These are phyloP conservation scores for Entoloma clypeatum DNA, from an alignment of 1,284 basidiomycete genomes.

Conservation along the genomic window DNA sequence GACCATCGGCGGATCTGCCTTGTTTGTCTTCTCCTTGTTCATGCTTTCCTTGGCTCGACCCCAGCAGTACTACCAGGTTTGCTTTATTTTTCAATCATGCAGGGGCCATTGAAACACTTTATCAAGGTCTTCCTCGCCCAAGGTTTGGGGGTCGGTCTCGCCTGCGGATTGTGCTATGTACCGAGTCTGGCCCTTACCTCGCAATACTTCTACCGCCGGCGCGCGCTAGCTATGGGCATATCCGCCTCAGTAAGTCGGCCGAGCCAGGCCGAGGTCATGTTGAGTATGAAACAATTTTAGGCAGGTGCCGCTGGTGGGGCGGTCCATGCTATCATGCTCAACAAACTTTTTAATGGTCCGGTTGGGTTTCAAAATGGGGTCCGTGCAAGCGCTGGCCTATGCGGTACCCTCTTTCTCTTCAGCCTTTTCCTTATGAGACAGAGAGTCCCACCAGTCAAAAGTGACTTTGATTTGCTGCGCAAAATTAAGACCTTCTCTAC, in stretches of 20 bases:
- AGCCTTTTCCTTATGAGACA: conserved; percentile 35
- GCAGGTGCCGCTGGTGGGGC: conserved; percentile 41
- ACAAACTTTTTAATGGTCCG: conserved; percentile 39
- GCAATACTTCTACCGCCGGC: conserved; percentile 30
- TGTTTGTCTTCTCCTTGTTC: conserved; percentile 23
- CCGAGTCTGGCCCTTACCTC: conserved; percentile 31
- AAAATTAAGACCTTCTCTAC: conserved; percentile 5
- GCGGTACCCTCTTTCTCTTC: conserved; percentile 32
- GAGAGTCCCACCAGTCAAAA: conserved; percentile 8
- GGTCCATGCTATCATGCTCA: conserved; percentile 50
- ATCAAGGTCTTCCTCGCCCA: conserved; percentile 13
- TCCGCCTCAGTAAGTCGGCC: conserved; percentile 25
- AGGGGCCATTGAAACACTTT: not conserved
- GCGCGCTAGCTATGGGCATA: conserved; percentile 35
- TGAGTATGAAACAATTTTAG: too few species aligned
- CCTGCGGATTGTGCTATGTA: conserved; percentile 12
- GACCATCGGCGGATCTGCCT: conserved; percentile 18
- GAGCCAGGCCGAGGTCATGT: too few species aligned
- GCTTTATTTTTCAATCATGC: conserved; percentile 1
- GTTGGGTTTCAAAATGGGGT: conserved; percentile 44
- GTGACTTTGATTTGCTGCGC: not conserved
- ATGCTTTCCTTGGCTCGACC: conserved; percentile 27
- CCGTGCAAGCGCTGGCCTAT: conserved; percentile 37
- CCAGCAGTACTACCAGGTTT: conserved; percentile 26
- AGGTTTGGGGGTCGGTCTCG: conserved; percentile 11